Evolutionary conservation across 2,329 filamentous ascomycete genomes (phyloP), one percentile per base, ranked within the genome.

Genomic region (Laburnicola sp.): DNA sequence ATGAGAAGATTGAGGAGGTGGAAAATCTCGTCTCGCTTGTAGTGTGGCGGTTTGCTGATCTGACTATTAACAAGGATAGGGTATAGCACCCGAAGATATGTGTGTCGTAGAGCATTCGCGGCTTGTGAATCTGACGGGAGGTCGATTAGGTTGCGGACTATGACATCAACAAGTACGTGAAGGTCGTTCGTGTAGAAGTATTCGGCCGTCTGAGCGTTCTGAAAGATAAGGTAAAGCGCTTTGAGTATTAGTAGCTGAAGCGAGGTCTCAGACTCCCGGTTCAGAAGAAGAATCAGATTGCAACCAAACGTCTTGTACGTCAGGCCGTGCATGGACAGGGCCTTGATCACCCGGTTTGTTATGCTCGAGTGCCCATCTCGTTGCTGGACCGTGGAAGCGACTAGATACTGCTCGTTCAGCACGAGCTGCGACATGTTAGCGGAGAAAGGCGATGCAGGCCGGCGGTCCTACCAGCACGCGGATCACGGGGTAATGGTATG

Each of bases 141-240:
- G 70, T 99, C 94, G 64, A 97, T 85, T n/a, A 99, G 80, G 66
- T 99, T 99, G 37, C 94, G 89, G 54, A 99, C 90, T 51, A 99
- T 91, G 58, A 99, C 94, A 68, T 99, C 94, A 40, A 97, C 81
- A 11, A 99, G 82, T 3, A 99, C 94, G 51, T 91, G 89, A 27
- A 99, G 80, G 67, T 99, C 94, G 69, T 99, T 99, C 26, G 91
- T 97, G 74, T 97, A 99, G 69, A 99, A 99, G 74, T 97, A 99
- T 75, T 99, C 94, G 71, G 94, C 91, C 0, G 94, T 99, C 11
- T 88, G 84, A 50, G 85, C 85, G 7, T 91, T 97, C 3, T 92
- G 96, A 74, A 99, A 99, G 7, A 99, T 82, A 31, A 99, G 84
- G 74, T 97, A 99, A 26, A 99, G 80, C 3, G 97, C 83, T 74